Evolutionary conservation across 768 basidiomycete species (phyloP).

Genomic region (Chiua virens): DNA sequence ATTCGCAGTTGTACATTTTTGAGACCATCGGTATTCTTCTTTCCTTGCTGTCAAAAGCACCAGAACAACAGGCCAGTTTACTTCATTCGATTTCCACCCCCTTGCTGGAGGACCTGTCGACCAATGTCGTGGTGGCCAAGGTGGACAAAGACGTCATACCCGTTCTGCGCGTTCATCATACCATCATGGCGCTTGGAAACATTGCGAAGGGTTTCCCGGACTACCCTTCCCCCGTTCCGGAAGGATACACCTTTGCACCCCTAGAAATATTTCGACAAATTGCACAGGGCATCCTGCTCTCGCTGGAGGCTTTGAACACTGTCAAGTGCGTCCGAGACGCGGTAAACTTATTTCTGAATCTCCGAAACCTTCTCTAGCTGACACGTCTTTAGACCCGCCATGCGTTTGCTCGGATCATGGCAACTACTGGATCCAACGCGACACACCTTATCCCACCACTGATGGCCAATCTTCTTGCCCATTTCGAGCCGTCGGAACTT

Average conservation of each 20-base stretch:
- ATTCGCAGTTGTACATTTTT: conserved; percentile 92
- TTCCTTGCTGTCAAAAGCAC: conserved; percentile 65
- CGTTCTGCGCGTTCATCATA: conserved; percentile 88
- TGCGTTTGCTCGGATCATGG: conserved; percentile 90
- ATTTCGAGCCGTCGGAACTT: conserved; percentile 90
- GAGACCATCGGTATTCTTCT: conserved; percentile 87
- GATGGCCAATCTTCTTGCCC: conserved; percentile 86
- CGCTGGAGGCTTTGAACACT: conserved; percentile 83
- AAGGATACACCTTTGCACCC: conserved; percentile 67
- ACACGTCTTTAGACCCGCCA: conserved; percentile 68
- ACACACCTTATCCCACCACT: conserved; percentile 86
- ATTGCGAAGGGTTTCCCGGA: conserved; percentile 97
- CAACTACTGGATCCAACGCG: conserved; percentile 82
- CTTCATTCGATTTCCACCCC: conserved; percentile 81
- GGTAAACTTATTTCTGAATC: conserved; percentile 46
- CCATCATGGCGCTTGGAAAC: conserved; percentile 92
- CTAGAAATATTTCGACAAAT: conserved; percentile 80
- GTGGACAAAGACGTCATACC: conserved; percentile 67
- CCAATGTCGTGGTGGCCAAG: conserved; percentile 53
- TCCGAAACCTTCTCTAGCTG: conserved; percentile 1
- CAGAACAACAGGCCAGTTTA: conserved; percentile 66
- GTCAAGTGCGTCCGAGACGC: conserved; percentile 90
- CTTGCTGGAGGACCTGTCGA: conserved; percentile 70
- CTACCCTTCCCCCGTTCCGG: conserved; percentile 67
- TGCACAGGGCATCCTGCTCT: conserved; percentile 84